Evolutionary conservation across 1,284 basidiomycete species (phyloP), one percentile per base, ranked within the genome.

Genomic region (Blastosporella zonata): DNA sequence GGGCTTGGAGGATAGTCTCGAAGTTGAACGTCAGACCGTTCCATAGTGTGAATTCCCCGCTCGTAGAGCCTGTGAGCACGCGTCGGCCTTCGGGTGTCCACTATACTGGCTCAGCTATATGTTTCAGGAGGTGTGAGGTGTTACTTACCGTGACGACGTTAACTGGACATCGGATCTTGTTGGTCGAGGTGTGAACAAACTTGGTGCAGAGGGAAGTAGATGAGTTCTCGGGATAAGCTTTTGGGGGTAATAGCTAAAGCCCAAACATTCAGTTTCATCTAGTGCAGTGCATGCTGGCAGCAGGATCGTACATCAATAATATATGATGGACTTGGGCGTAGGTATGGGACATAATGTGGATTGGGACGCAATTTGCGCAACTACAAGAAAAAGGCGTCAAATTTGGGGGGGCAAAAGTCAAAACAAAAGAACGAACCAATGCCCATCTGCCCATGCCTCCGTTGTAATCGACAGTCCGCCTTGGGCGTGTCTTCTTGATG

Each of bases 11-110:
- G 61, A 99, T 98, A 0, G 96, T 97, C 68, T 99, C 96, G 66
- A 99, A 99, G 73, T 99, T 98, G 83, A 98, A 99, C 0, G 96
- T 98, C 25, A 97, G 77, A 15, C 95, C 96, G 62, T 99, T 99
- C 96, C 97, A 99, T 4, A 99, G 80, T 0, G 96, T 98, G 68
- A 99, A 98, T 69, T 99, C 96, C 47, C 97, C 97, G 57, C 90
- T 93, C 22, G 94, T 94, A 13, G 94, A 95, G 20, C 96, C 96
- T 0, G 97, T 99, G 37, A 99, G 72, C 22, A 98, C 77, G 4
- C 96, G 84, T 20, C 96, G 79, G 36, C 87, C 93, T 69, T 98
- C 96, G 0, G 96, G 96, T 23, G 94, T 97, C 93, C 95, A 99
- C 90, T 96, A 47, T 18, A 42, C 5, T 35, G 18, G 40, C 41